Conservation (phyloP, 495 filamentous ascomycete species). For the Podospora fimiseda region DNA sequence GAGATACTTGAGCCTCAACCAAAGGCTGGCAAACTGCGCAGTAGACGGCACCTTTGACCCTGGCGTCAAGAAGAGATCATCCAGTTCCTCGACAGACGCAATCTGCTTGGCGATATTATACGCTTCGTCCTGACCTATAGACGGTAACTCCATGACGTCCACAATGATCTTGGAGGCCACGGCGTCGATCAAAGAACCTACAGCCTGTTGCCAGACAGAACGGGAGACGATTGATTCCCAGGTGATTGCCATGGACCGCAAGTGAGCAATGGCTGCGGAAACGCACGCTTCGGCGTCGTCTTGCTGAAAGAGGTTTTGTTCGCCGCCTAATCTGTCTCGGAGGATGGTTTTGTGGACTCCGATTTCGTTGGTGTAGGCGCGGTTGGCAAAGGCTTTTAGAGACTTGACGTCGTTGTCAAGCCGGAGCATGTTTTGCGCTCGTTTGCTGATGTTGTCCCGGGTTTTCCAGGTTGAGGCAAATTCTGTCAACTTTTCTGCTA, state of each 20-base stretch:
- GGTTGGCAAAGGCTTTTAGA: conserved; percentile 71
- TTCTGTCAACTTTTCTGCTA: conserved; percentile 64
- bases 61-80: conserved; percentile 64
- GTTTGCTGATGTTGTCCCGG: conserved; percentile 37
- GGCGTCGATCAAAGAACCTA: conserved; percentile 76
- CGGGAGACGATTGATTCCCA: conserved; percentile 79
- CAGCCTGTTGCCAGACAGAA: conserved; percentile 75
- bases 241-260: conserved; percentile 59
- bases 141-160: conserved; percentile 78
- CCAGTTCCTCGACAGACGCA: conserved; percentile 58
- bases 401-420: conserved; percentile 65
- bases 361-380: conserved; percentile 84
- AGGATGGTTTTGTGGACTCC: conserved; percentile 75
- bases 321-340: conserved; percentile 71
- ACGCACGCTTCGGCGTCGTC: conserved; percentile 67
- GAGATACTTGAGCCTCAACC: conserved; percentile 87
- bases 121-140: conserved; percentile 84
- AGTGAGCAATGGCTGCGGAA: conserved; percentile 57
- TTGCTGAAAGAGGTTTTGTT: conserved; percentile 45
- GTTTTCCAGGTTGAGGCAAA: conserved; percentile 47
- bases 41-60: conserved; percentile 53
- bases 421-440: conserved; percentile 48
- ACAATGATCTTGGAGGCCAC: conserved; percentile 72
- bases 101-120: conserved; percentile 70
- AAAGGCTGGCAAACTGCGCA: conserved; percentile 70